Evolutionary conservation across 805 yeast species (phyloP).

Genomic region (Wickerhamomyces alni): DNA sequence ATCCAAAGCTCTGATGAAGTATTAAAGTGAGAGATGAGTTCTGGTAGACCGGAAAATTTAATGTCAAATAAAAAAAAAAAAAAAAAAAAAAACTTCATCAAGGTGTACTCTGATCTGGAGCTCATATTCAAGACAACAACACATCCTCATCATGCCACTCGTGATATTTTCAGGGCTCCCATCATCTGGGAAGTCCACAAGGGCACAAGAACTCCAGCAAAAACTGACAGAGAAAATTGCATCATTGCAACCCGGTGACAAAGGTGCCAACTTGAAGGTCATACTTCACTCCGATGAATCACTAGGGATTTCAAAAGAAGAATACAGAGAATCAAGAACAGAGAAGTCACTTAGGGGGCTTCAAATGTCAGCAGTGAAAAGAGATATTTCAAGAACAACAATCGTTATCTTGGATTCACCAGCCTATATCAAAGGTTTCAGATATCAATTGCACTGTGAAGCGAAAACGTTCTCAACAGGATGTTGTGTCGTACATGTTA

Average conservation of each 20-base stretch:
- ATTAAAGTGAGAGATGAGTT: too few species aligned
- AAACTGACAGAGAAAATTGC: slow-evolving; percentile 43
- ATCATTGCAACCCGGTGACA: slow-evolving; percentile 32
- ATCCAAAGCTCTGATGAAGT: too few species aligned
- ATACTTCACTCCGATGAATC: slow-evolving; percentile 72
- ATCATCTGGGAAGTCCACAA: slow-evolving; percentile 72
- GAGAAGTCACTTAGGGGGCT: slow-evolving; percentile 82
- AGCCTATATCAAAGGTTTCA: slow-evolving; percentile 88
- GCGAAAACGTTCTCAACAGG: slow-evolving; percentile 81
- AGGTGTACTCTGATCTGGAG: too few species aligned
- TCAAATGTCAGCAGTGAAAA: slow-evolving; percentile 83
- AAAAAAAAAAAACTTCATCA: too few species aligned
- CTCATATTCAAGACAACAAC: too few species aligned
- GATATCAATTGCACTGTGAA: slow-evolving; percentile 92
- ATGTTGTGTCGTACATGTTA: slow-evolving; percentile 74
- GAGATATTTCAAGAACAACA: slow-evolving; percentile 62
- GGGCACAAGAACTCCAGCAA: slow-evolving; percentile 52
- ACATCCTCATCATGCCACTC: slow-evolving; percentile 59
- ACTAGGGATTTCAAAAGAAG: slow-evolving; percentile 62
- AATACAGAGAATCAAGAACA: slow-evolving; percentile 62
- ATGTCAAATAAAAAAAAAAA: too few species aligned
- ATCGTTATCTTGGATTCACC: slow-evolving; percentile 83
- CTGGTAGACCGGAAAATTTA: too few species aligned
- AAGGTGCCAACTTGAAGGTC: slow-evolving; percentile 54
- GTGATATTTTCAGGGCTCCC: slow-evolving; percentile 83